These are phyloP conservation scores for Alternaria conjuncta DNA, from an alignment of 2,329 filamentous ascomycete genomes.

Conservation along the genomic window DNA sequence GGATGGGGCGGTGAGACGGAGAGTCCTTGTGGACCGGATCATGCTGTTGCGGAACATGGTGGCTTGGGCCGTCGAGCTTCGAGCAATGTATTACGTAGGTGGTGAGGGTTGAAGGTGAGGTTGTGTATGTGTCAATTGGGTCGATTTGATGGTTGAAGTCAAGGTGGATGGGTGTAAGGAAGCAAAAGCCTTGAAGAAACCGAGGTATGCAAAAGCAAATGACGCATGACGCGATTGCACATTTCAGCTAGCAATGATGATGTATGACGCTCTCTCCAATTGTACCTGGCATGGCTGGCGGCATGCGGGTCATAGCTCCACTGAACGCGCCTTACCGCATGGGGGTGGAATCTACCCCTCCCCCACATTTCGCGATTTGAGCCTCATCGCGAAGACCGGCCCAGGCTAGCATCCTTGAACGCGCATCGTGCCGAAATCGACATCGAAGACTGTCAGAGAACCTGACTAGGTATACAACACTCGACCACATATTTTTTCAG, in stretches of 20 bases:
- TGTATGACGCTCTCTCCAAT: conserved; percentile 28
- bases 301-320: conserved; percentile 16
- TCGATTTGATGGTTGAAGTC: not conserved
- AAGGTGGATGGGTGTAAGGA: not conserved
- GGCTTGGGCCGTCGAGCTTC: not conserved
- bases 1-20: not conserved
- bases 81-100: not conserved
- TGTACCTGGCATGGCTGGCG: conserved; percentile 14
- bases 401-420: not conserved
- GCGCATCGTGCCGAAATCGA: not conserved
- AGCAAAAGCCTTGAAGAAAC: not conserved
- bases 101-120: not conserved
- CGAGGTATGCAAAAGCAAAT: conserved; percentile 1
- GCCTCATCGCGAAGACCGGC: conserved; percentile 13
- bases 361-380: conserved; percentile 26
- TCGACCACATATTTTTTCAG: not conserved
- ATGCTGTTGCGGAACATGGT: conserved; percentile 22
- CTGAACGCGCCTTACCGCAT: conserved; percentile 4
- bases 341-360: conserved; percentile 5
- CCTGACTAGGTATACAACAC: not conserved
- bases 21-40: conserved; percentile 11
- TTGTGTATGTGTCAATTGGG: not conserved
- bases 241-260: conserved; percentile 22
- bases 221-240: conserved; percentile 23
- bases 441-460: not conserved